A percentile compares a stretch with the other conserved stretches of the same genome.
Evolutionary conservation across 2,329 filamentous ascomycete genomes (phyloP).

Genomic region (Hymenoscyphus occultus): DNA sequence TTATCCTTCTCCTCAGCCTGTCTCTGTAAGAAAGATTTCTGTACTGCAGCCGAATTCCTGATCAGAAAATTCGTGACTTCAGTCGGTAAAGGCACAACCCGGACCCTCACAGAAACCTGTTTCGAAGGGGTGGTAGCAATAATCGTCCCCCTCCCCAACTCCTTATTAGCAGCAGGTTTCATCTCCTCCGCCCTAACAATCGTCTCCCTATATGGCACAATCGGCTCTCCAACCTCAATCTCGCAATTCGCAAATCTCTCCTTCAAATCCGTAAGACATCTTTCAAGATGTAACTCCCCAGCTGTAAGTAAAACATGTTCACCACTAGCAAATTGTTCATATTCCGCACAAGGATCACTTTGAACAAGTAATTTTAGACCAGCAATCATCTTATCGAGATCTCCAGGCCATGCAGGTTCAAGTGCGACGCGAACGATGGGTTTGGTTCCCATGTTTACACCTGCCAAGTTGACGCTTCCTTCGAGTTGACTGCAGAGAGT

Average conservation of each 20-base stretch:
- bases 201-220: slow-evolving; percentile 93
- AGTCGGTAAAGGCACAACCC: slow-evolving; percentile 73
- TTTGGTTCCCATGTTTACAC: slow-evolving; percentile 74
- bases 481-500: slow-evolving; percentile 86
- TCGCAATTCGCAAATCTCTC: slow-evolving; percentile 93
- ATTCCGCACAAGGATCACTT: slow-evolving; percentile 92
- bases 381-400: slow-evolving; percentile 91
- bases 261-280: slow-evolving; percentile 87
- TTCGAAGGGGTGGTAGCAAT: slow-evolving; percentile 77
- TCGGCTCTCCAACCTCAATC: slow-evolving; percentile 88
- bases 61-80: slow-evolving; percentile 81
- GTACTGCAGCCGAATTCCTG: slow-evolving; percentile 77
- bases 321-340: slow-evolving; percentile 87
- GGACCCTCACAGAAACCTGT: slow-evolving; percentile 73
- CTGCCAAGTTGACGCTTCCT: slow-evolving; percentile 86
- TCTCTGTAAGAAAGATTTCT: slow-evolving; percentile 71
- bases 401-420: slow-evolving; percentile 86
- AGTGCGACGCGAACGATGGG: slow-evolving; percentile 94
- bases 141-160: slow-evolving; percentile 79
- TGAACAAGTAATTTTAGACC: slow-evolving; percentile 86
- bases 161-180: slow-evolving; percentile 81
- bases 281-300: slow-evolving; percentile 88
- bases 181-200: slow-evolving; percentile 88
- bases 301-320: slow-evolving; percentile 95
- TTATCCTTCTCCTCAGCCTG: slow-evolving; percentile 46